Base-by-base conservation (phyloP, 1,139 yeast genomes). In the Hyphopichia fennica region DNA sequence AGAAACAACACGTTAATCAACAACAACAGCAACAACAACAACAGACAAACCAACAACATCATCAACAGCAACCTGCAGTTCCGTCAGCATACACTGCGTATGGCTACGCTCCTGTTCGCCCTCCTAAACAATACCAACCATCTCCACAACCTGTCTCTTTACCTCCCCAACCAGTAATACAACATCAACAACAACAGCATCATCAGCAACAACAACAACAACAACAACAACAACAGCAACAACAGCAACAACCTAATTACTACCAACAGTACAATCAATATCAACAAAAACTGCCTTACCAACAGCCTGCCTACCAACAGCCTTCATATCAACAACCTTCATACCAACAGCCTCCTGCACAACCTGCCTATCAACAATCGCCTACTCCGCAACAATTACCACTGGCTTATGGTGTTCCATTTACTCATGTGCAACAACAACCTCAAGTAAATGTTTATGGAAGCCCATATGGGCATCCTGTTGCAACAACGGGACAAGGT, bases 91-190 rank as follows among this genome's bases (percentile, higher is more conserved):
- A 52, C 35, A 63, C 61, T 43, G 51, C 63, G 9, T 60, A 60
- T 44, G 62, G 62, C 15, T 58, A 58, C 39, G 59, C 62, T 2
- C 52, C n/a, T n/a, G n/a, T n/a, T n/a, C n/a, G n/a, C 28, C 28
- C 28, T 8, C n/a, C 28, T 9, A 25, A 25, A 9, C 28, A 11
- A 25, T 9, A 25, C 8, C 28, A 49, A 20, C 50, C 50, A 18
- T 5, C 13, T 9, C 18, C 16, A 3, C 32, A 29, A n/a, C 32
- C 16, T n/a, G 17, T 10, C 4, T 14, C 16, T 5, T 29, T 15
- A 11, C 44, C 34, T 23, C 47, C 44, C 18, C 18, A 46, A 8
- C 42, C 47, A n/a, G 37, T 48, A 13, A 50, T 49, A 33, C 34
- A 11, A 4, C 32, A 29, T 14, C 51, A 50, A 33, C 34, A 11